phyloP scores from a whole-genome alignment of 148 eudicot species.

The Nepenthes gracilis region DNA sequence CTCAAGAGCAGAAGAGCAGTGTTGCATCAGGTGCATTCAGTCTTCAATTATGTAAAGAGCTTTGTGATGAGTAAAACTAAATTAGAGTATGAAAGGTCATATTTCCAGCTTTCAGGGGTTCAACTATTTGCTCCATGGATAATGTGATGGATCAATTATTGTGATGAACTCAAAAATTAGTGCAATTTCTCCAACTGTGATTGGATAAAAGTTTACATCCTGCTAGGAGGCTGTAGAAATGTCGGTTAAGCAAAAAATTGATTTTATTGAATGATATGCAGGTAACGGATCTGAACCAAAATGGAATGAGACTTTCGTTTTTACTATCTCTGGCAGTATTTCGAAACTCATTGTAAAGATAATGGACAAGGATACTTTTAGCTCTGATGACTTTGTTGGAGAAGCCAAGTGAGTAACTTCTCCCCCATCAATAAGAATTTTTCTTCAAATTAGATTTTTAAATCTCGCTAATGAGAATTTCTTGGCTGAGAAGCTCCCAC shows the following conservation, averaged over 20 bases:
- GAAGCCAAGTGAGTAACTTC: constrained; percentile 7
- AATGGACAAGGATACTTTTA: constrained; percentile 54
- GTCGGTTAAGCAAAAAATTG: not conserved
- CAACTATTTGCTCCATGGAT: not conserved
- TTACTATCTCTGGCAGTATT: constrained; percentile 34
- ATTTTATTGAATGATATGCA: constrained; percentile 17
- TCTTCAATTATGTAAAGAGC: not conserved
- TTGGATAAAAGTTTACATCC: too few relatives aligned
- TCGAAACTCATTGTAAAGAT: constrained; percentile 41
- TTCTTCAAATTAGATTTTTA: not conserved
- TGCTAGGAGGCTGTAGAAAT: not conserved
- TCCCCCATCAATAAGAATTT: not conserved
- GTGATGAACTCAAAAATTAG: not conserved
- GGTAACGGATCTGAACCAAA: constrained; percentile 52
- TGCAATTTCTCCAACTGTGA: not conserved
- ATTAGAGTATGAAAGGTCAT: not conserved
- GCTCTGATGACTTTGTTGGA: constrained; percentile 64
- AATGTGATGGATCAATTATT: not conserved
- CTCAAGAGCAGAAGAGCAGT: constrained; percentile 72
- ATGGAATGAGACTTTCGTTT: constrained; percentile 81
- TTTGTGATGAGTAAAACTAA: not conserved
- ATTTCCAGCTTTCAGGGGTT: not conserved
- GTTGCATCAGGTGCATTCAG: constrained; percentile 47
- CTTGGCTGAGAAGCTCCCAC: too few relatives aligned
- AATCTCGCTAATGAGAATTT: too few relatives aligned